These are phyloP conservation scores for Solanum paucissectum DNA, from an alignment of 257 asterid species.

Conservation along the genomic window DNA sequence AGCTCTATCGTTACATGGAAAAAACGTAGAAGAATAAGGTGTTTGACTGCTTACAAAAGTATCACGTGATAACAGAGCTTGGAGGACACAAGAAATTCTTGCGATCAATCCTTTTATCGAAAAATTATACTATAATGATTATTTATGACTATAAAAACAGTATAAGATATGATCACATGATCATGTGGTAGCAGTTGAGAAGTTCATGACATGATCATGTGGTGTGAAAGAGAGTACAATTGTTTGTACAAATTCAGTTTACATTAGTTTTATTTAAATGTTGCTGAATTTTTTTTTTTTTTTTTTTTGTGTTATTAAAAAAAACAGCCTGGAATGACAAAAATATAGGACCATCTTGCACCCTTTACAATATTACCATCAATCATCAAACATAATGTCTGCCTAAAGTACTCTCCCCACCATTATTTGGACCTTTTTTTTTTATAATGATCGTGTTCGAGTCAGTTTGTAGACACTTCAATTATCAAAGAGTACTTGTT, in stretches of 20 bases:
- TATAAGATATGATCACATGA: neutral
- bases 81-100: neutral
- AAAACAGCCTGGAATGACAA: neutral
- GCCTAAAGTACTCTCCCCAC: neutral
- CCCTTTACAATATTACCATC: neutral
- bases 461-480: neutral
- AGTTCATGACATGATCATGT: neutral
- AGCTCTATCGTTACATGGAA: neutral
- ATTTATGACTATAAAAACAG: neutral
- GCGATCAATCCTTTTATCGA: neutral
- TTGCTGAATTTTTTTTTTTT: neutral
- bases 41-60: too few species aligned
- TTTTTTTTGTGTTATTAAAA: neutral
- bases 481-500: neutral
- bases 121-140: neutral
- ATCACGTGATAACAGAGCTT: neutral
- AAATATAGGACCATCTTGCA: neutral
- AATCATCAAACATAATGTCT: neutral
- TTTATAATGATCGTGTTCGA: neutral
- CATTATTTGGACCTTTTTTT: neutral
- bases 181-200: neutral
- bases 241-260: neutral
- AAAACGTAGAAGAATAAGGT: too few species aligned
- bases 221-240: neutral
- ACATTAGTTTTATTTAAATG: neutral